Percentiles rank a stretch among this genome's conserved stretches.
phyloP scores from a whole-genome alignment of 2,329 filamentous ascomycete species.

The Trichothecium sympodiale region DNA sequence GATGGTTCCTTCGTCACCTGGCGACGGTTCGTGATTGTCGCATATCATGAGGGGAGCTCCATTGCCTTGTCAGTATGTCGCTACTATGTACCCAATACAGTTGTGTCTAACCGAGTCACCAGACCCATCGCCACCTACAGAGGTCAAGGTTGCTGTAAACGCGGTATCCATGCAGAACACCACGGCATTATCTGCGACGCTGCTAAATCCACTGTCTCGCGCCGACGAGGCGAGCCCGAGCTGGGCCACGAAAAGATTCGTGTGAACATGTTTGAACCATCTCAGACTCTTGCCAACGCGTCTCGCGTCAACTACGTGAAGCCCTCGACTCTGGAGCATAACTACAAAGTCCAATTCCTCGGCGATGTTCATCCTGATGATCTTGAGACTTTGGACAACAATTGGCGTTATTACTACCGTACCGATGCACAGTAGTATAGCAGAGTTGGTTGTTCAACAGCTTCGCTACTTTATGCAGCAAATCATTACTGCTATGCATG shows the following conservation, averaged over 20 bases:
- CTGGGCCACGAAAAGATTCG: constrained; percentile 37
- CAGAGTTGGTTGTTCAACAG: too few relatives aligned
- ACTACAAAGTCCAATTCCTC: constrained; percentile 45
- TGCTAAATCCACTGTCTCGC: constrained; percentile 17
- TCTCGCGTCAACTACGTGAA: constrained; percentile 50
- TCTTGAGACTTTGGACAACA: constrained; percentile 31
- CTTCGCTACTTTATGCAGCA: too few relatives aligned
- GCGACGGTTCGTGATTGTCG: too few relatives aligned
- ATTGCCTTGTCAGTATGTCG: too few relatives aligned
- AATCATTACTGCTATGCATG: too few relatives aligned
- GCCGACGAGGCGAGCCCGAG: constrained; percentile 28
- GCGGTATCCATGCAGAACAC: constrained; percentile 37
- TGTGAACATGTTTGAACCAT: constrained; percentile 28
- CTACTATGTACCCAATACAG: neutral
- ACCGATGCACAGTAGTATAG: too few relatives aligned
- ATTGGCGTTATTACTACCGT: neutral
- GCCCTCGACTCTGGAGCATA: constrained; percentile 44
- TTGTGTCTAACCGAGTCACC: constrained; percentile 1
- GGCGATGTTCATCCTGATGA: constrained; percentile 30
- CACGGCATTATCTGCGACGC: constrained; percentile 41
- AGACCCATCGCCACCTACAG: constrained; percentile 47
- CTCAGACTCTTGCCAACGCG: constrained; percentile 33
- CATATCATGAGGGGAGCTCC: too few relatives aligned
- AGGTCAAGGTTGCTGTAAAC: constrained; percentile 39
- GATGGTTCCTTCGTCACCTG: too few relatives aligned